Evolutionary conservation across 306 rosid genomes (phyloP).

Genomic region (Quercus cerris): DNA sequence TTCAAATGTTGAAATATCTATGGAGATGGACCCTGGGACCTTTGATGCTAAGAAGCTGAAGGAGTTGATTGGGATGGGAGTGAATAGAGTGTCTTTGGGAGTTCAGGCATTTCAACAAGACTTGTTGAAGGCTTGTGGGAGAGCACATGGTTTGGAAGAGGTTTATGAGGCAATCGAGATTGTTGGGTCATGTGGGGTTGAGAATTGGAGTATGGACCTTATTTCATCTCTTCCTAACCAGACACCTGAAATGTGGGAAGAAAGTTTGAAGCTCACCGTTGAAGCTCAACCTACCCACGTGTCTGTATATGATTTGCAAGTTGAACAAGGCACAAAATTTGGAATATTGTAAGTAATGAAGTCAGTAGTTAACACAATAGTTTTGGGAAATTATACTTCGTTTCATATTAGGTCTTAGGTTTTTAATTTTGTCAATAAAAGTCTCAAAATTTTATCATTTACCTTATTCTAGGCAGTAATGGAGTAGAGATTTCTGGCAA

Average conservation of each 20-base stretch:
- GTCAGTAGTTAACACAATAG: neutral
- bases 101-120: slow-evolving; percentile 93
- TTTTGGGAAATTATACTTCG: neutral
- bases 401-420: too few relatives aligned
- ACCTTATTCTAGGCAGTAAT: too few relatives aligned
- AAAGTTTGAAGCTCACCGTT: slow-evolving; percentile 67
- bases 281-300: slow-evolving; percentile 74
- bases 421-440: too few relatives aligned
- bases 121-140: slow-evolving; percentile 74
- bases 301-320: slow-evolving; percentile 87
- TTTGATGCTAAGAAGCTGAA: slow-evolving; percentile 65
- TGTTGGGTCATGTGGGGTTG: slow-evolving; percentile 61
- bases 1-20: slow-evolving; percentile 64
- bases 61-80: slow-evolving; percentile 58
- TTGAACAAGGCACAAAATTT: slow-evolving; percentile 86
- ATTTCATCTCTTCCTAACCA: slow-evolving; percentile 90
- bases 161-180: slow-evolving; percentile 74
- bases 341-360: slow-evolving; percentile 60
- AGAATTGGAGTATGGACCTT: slow-evolving; percentile 92
- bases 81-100: slow-evolving; percentile 89
- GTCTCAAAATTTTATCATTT: too few relatives aligned
- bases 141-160: slow-evolving; percentile 80
- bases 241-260: slow-evolving; percentile 78
- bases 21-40: slow-evolving; percentile 98
- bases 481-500: too few relatives aligned